phyloP scores from a whole-genome alignment of 2,329 filamentous ascomycete genomes.

The Stromatinia cepivora region DNA sequence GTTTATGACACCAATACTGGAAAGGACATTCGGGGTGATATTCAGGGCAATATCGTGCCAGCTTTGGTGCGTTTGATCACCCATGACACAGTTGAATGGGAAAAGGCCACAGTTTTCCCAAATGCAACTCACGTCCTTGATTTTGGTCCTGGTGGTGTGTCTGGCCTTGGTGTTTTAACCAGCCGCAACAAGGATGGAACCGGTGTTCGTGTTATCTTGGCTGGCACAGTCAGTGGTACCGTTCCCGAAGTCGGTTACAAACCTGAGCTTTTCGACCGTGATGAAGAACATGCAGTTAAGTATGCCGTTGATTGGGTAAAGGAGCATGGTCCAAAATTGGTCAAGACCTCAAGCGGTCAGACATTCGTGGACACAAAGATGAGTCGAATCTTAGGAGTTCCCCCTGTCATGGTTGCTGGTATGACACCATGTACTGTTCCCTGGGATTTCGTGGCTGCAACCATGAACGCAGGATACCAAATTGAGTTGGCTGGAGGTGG shows the following conservation, averaged over 20 bases:
- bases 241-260: conserved; percentile 95
- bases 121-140: conserved; percentile 92
- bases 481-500: conserved; percentile 88
- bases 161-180: conserved; percentile 90
- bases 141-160: conserved; percentile 95
- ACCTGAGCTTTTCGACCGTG: conserved; percentile 93
- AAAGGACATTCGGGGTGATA: conserved; percentile 72
- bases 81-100: conserved; percentile 92
- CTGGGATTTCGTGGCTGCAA: conserved; percentile 88
- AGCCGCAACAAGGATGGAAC: conserved; percentile 99
- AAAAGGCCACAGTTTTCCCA: conserved; percentile 88
- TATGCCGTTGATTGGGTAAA: conserved; percentile 98
- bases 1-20: conserved; percentile 91
- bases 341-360: conserved; percentile 84
- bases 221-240: conserved; percentile 88
- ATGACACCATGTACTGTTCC: conserved; percentile 91
- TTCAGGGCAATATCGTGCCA: conserved; percentile 78
- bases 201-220: conserved; percentile 92
- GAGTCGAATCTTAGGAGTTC: conserved; percentile 80
- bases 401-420: conserved; percentile 86
- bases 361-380: conserved; percentile 97
- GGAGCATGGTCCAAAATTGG: conserved; percentile 88
- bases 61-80: conserved; percentile 90
- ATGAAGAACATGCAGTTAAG: conserved; percentile 91
- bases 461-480: conserved; percentile 94